A percentile compares a stretch with the other conserved stretches of the same genome.
Conservation (phyloP, 495 filamentous ascomycete species). For the Hyaloscypha bicolor region DNA sequence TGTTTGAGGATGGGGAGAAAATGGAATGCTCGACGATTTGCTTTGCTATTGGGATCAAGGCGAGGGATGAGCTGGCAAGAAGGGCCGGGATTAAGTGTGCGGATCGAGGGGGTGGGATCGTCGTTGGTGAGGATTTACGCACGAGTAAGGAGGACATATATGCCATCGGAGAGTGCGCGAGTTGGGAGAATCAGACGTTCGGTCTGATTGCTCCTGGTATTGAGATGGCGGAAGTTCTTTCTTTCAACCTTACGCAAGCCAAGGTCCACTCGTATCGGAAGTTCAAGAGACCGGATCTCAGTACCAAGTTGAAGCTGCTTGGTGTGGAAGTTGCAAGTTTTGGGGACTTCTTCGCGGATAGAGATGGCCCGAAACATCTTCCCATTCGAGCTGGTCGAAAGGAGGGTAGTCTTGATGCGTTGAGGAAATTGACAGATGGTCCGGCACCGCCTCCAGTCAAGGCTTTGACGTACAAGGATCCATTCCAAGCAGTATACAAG, state of each 20-base stretch:
- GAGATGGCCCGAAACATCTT: conserved; percentile 53
- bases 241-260: conserved; percentile 92
- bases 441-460: conserved; percentile 59
- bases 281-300: conserved; percentile 87
- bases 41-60: conserved; percentile 89
- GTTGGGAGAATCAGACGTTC: conserved; percentile 91
- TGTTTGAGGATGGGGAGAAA: conserved; percentile 82
- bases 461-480: conserved; percentile 89
- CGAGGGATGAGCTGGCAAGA: conserved; percentile 79
- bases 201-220: conserved; percentile 93
- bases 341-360: conserved; percentile 93
- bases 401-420: conserved; percentile 37
- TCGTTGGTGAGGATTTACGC: conserved; percentile 68
- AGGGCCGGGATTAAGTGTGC: conserved; percentile 74
- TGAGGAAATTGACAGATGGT: conserved; percentile 56
- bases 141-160: conserved; percentile 80
- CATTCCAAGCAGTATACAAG: conserved; percentile 93
- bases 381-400: conserved; percentile 34
- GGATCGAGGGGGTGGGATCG: conserved; percentile 69
- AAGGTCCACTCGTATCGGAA: conserved; percentile 66
- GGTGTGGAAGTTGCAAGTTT: conserved; percentile 96
- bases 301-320: conserved; percentile 91
- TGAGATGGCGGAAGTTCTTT: conserved; percentile 94
- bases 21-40: conserved; percentile 85
- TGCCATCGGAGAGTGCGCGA: conserved; percentile 93